A percentile compares a stretch with the other conserved stretches of the same genome.
phyloP scores from a whole-genome alignment of 2,329 filamentous ascomycete species.

The Fusarium brevicatenulatum region DNA sequence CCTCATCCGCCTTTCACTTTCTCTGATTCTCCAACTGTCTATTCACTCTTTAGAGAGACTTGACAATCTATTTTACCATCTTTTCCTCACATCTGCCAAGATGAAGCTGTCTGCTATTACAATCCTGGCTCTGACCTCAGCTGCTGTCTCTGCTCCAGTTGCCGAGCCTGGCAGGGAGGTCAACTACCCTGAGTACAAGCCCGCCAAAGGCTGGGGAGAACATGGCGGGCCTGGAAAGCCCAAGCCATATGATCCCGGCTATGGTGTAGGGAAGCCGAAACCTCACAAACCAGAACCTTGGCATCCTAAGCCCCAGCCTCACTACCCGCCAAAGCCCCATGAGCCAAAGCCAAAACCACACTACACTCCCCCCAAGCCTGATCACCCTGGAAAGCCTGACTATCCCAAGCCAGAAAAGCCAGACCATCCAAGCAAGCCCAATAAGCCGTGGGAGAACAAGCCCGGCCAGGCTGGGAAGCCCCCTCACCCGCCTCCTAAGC shows the following conservation, averaged over 20 bases:
- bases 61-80: neutral
- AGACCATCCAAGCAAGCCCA: neutral
- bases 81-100: neutral
- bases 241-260: neutral
- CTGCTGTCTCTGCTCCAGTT: conserved; percentile 2
- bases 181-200: neutral
- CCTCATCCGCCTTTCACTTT: neutral
- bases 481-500: neutral
- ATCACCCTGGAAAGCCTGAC: neutral
- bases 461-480: neutral
- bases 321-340: neutral
- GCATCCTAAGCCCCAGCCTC: neutral
- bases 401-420: neutral
- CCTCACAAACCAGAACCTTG: neutral
- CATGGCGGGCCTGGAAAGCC: neutral
- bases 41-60: neutral
- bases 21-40: neutral
- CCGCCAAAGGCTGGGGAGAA: neutral
- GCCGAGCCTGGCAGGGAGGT: neutral
- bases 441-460: neutral
- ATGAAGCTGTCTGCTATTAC: conserved; percentile 20
- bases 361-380: neutral
- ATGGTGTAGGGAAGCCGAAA: neutral
- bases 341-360: neutral
- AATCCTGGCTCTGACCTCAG: conserved; percentile 10